These are phyloP conservation scores for Gaultheria prostrata DNA, from an alignment of 148 eudicot species.

Conservation along the genomic window DNA sequence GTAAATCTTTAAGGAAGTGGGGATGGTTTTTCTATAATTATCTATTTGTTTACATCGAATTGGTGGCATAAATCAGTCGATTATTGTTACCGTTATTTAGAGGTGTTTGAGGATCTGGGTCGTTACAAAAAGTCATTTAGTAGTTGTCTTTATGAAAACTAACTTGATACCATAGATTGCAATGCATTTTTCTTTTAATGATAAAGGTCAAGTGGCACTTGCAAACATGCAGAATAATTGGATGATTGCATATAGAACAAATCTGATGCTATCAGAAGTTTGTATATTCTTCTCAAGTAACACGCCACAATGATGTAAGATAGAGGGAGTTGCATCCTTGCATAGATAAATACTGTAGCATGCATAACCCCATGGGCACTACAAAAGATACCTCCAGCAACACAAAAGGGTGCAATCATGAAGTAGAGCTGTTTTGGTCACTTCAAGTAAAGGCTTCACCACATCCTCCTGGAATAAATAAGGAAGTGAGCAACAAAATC, in stretches of 20 bases:
- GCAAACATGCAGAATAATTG: neutral
- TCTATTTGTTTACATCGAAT: too few relatives aligned
- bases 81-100: too few relatives aligned
- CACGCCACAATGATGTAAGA: neutral
- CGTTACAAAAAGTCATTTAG: neutral
- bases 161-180: neutral
- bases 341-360: neutral
- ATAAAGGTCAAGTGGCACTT: neutral
- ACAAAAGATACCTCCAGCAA: constrained; percentile 69
- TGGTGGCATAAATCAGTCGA: too few relatives aligned
- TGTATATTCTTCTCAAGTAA: neutral
- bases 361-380: neutral
- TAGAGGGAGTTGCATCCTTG: neutral
- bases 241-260: neutral
- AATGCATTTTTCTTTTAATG: neutral
- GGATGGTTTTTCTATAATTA: too few relatives aligned
- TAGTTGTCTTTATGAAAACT: neutral
- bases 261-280: neutral
- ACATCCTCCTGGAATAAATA: constrained; percentile 81
- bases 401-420: constrained; percentile 98
- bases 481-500: constrained; percentile 18
- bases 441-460: constrained; percentile 86
- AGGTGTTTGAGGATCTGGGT: too few relatives aligned
- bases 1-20: too few relatives aligned
- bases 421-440: constrained; percentile 84